Evolutionary conservation across 352 stramenopile genomes (phyloP).

Genomic region (Phytophthora boehmeriae): DNA sequence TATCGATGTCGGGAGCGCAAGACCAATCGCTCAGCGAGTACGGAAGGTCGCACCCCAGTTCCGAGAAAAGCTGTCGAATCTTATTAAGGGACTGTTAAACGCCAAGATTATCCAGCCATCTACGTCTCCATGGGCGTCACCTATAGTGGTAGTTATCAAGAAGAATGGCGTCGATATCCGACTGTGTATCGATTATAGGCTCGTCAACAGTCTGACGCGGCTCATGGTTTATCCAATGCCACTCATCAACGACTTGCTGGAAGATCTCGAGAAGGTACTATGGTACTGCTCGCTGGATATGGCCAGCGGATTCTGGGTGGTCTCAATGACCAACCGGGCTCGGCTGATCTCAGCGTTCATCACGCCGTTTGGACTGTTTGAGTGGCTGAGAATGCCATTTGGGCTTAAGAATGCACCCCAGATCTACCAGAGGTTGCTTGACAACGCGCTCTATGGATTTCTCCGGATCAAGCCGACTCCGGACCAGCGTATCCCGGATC

Average conservation of each 20-base stretch:
- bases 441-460: conserved; percentile 19
- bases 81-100: conserved; percentile 31
- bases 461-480: background rate
- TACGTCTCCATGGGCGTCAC: conserved; percentile 32
- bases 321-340: conserved; percentile 9
- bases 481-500: too few species aligned
- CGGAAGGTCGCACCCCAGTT: conserved; percentile 23
- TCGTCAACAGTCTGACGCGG: conserved; percentile 13
- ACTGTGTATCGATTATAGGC: conserved; percentile 30
- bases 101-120: conserved; percentile 20
- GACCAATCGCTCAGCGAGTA: conserved; percentile 19
- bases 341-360: conserved; percentile 14
- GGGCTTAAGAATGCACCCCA: conserved; percentile 19
- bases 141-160: conserved; percentile 48
- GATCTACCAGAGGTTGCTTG: conserved; percentile 20
- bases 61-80: conserved; percentile 24
- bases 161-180: conserved; percentile 45
- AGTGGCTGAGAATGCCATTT: conserved; percentile 26
- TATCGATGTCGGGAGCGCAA: conserved; percentile 31
- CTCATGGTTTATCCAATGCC: conserved; percentile 32
- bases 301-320: conserved; percentile 22
- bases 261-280: conserved; percentile 13
- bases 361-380: background rate
- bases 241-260: conserved; percentile 21
- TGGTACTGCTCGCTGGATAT: conserved; percentile 30